These are phyloP conservation scores for Aspergillus homomorphus DNA, from an alignment of 495 filamentous ascomycete genomes.

Conservation along the genomic window DNA sequence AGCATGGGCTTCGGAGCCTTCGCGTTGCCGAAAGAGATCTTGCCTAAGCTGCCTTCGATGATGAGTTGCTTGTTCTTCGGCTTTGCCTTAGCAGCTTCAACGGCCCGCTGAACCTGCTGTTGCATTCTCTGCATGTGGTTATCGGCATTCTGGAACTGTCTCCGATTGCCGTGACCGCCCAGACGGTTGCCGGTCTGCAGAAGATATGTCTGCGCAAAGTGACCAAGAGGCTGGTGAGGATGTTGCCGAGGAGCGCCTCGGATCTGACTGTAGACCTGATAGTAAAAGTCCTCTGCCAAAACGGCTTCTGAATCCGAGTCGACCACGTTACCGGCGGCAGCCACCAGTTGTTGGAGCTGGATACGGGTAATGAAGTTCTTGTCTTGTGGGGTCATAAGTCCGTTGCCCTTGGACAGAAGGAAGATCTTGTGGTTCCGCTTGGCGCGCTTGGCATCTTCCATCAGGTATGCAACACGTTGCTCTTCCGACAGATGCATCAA, in stretches of 20 bases:
- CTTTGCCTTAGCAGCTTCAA: slow-evolving; percentile 93
- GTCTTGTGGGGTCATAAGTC: slow-evolving; percentile 97
- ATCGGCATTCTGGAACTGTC: slow-evolving; percentile 74
- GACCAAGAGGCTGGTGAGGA: slow-evolving; percentile 85
- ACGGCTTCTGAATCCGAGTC: slow-evolving; percentile 76
- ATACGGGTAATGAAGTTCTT: slow-evolving; percentile 99
- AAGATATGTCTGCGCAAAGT: slow-evolving; percentile 97
- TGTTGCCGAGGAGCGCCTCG: slow-evolving; percentile 81
- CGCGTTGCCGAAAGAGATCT: slow-evolving; percentile 98
- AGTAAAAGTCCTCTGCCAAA: slow-evolving; percentile 93
- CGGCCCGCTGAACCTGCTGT: slow-evolving; percentile 94
- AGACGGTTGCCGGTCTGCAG: slow-evolving; percentile 84
- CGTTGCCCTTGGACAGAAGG: slow-evolving; percentile 88
- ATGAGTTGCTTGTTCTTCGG: slow-evolving; percentile 98
- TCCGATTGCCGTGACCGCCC: slow-evolving; percentile 58
- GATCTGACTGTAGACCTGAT: slow-evolving; percentile 93
- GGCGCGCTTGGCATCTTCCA: slow-evolving; percentile 89
- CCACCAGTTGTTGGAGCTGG: slow-evolving; percentile 92
- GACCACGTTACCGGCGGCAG: slow-evolving; percentile 80
- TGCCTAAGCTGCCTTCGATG: slow-evolving; percentile 95
- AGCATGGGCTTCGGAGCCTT: slow-evolving; percentile 93
- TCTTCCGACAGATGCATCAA: slow-evolving; percentile 74
- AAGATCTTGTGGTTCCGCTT: slow-evolving; percentile 99
- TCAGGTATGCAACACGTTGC: slow-evolving; percentile 70
- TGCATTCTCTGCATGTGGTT: slow-evolving; percentile 99